phyloP scores from a whole-genome alignment of 495 filamentous ascomycete species.

The Penicillium silybi region DNA sequence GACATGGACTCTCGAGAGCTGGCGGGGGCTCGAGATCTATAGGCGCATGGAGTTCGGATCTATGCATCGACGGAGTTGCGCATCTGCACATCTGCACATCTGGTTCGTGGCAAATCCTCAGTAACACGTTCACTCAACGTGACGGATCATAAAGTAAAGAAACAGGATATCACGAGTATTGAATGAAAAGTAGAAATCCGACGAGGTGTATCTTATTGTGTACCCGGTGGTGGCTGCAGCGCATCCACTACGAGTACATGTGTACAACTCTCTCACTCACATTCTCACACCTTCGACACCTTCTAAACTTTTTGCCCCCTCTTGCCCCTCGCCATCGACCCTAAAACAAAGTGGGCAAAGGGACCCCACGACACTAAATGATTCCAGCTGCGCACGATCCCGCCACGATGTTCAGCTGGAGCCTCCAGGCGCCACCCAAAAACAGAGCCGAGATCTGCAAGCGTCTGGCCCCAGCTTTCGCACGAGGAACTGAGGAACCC shows the following conservation, averaged over 20 bases:
- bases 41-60: neutral
- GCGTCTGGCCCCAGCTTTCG: neutral
- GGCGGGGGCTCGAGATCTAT: slow-evolving; percentile 9
- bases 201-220: neutral
- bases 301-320: no score
- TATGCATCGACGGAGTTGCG: no score
- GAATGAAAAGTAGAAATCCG: neutral
- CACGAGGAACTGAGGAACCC: neutral
- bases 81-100: neutral
- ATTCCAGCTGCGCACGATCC: slow-evolving; percentile 14
- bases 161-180: neutral
- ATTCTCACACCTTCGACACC: no score
- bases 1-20: neutral
- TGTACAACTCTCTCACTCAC: neutral
- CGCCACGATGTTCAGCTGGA: slow-evolving; percentile 34
- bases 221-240: neutral
- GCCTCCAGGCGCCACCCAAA: slow-evolving; percentile 27
- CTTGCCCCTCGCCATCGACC: neutral
- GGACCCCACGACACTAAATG: neutral
- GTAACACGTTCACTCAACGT: neutral
- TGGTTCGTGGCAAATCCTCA: slow-evolving; percentile 1
- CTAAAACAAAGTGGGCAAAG: neutral
- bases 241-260: no score
- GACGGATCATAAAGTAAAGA: neutral
- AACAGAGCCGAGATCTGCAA: slow-evolving; percentile 6